Evolutionary conservation across 345 rosid genomes (phyloP).

Genomic region (Citrus hindsii): DNA sequence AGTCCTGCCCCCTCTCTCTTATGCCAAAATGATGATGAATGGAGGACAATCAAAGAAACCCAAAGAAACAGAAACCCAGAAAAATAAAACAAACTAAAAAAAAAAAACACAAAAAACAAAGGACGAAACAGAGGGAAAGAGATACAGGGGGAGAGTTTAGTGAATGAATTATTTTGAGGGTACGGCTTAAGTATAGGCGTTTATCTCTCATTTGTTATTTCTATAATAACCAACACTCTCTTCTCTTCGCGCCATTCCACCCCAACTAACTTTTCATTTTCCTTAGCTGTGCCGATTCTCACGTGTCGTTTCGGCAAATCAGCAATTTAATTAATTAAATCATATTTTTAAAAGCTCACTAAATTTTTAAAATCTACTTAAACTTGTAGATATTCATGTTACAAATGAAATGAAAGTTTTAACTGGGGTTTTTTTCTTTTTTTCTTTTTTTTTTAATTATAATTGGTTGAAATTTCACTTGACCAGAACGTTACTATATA

Average conservation of each 20-base stretch:
- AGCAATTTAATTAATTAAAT: no score
- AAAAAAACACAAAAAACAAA: neutral
- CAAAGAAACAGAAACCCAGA: neutral
- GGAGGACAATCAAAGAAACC: neutral
- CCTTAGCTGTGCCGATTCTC: neutral
- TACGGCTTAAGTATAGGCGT: constrained; percentile 22
- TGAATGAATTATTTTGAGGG: constrained; percentile 8
- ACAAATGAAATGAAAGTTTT: no score
- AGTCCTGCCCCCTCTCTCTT: neutral
- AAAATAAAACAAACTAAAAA: neutral
- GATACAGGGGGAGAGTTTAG: constrained; percentile 3
- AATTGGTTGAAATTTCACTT: no score
- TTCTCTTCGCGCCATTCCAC: neutral
- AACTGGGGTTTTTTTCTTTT: no score
- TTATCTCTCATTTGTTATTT: constrained; percentile 1
- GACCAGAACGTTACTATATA: no score
- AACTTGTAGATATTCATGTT: no score
- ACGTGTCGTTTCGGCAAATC: no score
- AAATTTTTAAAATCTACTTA: no score
- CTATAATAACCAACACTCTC: neutral
- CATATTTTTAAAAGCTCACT: no score
- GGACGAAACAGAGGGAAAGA: neutral
- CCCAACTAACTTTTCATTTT: neutral
- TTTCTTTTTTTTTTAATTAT: no score
- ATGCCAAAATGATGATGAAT: neutral